These are phyloP conservation scores for Dendrobium huoshanense DNA, from an alignment of 106 monocot genomes.

Conservation along the genomic window DNA sequence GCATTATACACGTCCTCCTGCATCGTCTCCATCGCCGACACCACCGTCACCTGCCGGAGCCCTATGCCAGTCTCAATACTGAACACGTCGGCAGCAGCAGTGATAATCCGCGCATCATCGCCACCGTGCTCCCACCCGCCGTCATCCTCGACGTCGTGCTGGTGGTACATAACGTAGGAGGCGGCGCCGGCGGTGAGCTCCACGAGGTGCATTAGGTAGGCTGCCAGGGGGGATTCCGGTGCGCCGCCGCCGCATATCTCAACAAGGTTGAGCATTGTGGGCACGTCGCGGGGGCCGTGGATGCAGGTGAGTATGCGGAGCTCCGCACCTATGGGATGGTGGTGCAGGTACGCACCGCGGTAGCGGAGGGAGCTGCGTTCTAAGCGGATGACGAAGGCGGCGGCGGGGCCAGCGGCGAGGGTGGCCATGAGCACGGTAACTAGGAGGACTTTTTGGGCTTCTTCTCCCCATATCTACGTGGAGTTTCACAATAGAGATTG, in stretches of 20 bases:
- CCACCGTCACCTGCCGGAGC: slow-evolving; percentile 44
- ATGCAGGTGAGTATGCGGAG: slow-evolving; percentile 76
- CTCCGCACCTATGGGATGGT: slow-evolving; percentile 19
- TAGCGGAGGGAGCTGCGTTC: slow-evolving; percentile 14
- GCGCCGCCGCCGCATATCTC: slow-evolving; percentile 57
- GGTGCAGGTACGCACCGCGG: slow-evolving; percentile 32
- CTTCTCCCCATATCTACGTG: slow-evolving; percentile 26
- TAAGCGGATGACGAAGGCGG: slow-evolving; percentile 13
- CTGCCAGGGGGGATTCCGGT: slow-evolving; percentile 22
- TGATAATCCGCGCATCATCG: slow-evolving; percentile 14
- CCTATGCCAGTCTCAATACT: slow-evolving; percentile 26
- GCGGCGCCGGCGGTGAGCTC: slow-evolving; percentile 63
- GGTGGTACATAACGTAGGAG: slow-evolving; percentile 41
- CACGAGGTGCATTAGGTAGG: slow-evolving; percentile 66
- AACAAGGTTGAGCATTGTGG: slow-evolving; percentile 68
- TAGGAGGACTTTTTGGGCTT: slow-evolving; percentile 21
- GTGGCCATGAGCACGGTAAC: slow-evolving; percentile 9
- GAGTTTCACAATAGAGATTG: too few species aligned
- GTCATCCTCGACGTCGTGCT: slow-evolving; percentile 31
- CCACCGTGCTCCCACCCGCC: slow-evolving; percentile 20
- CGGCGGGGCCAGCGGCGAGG: slow-evolving; percentile 7
- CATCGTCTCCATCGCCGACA: slow-evolving; percentile 55
- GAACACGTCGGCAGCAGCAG: slow-evolving; percentile 17
- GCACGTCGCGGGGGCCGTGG: slow-evolving; percentile 50
- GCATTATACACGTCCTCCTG: slow-evolving; percentile 55